phyloP scores from a whole-genome alignment of 345 rosid genomes.

The Salix suchowensis region DNA sequence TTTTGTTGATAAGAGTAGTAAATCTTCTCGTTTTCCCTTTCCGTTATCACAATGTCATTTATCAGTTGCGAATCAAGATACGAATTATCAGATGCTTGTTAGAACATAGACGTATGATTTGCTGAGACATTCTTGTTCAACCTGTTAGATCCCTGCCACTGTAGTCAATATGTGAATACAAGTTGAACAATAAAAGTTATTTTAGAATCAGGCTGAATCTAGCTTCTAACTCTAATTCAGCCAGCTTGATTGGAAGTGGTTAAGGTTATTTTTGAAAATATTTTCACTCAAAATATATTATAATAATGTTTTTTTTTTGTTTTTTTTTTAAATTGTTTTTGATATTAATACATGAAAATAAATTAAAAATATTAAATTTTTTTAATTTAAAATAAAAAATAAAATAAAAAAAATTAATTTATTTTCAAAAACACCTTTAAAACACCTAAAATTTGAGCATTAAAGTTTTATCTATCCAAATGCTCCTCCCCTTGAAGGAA shows the following conservation, averaged over 20 bases:
- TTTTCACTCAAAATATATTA: too few relatives aligned
- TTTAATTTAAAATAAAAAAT: too few relatives aligned
- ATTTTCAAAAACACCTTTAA: too few relatives aligned
- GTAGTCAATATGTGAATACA: not conserved
- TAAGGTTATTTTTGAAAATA: too few relatives aligned
- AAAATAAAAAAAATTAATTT: too few relatives aligned
- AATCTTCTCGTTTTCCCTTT: not conserved
- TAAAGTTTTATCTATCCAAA: slow-evolving; percentile 32
- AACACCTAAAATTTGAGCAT: not conserved
- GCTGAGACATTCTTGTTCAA: not conserved
- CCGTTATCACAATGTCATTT: not conserved
- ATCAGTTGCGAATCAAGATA: not conserved
- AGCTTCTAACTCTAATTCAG: not conserved
- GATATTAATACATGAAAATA: not conserved
- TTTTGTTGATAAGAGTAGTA: not conserved
- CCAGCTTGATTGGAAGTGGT: not conserved
- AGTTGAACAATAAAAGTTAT: not conserved
- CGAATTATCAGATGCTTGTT: not conserved
- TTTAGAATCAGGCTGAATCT: not conserved
- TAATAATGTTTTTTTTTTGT: too few relatives aligned
- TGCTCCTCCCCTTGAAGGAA: slow-evolving; percentile 36
- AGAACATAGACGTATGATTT: not conserved
- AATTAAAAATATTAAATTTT: too few relatives aligned
- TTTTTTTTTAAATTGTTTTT: too few relatives aligned
- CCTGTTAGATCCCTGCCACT: not conserved